These are phyloP conservation scores for Adansonia rubrostipa DNA, from an alignment of 441 rosid genomes.

Conservation along the genomic window DNA sequence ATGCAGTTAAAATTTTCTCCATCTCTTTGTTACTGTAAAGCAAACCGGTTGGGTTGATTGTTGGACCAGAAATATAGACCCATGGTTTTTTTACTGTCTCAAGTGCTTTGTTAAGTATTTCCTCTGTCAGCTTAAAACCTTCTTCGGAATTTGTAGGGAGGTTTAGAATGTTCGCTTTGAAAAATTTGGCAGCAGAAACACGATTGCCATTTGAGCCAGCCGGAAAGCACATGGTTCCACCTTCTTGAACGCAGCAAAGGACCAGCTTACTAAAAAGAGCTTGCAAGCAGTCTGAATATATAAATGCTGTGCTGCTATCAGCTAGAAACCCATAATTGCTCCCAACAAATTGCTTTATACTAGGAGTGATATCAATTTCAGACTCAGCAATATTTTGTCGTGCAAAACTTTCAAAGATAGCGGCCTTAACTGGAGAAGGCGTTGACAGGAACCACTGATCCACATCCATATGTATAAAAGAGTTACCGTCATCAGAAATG, in stretches of 20 bases:
- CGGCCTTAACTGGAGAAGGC: constrained; percentile 81
- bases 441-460: constrained; percentile 84
- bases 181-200: constrained; percentile 78
- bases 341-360: constrained; percentile 63
- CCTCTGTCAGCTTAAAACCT: constrained; percentile 80
- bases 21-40: constrained; percentile 77
- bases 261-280: constrained; percentile 79
- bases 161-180: constrained; percentile 66
- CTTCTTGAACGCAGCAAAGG: constrained; percentile 78
- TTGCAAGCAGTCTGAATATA: constrained; percentile 75
- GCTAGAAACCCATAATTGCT: constrained; percentile 66
- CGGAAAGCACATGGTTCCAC: constrained; percentile 92
- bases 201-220: constrained; percentile 82
- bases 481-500: constrained; percentile 46
- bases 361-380: constrained; percentile 77
- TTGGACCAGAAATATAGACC: constrained; percentile 95
- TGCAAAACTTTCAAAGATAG: constrained; percentile 89
- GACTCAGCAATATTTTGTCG: constrained; percentile 89
- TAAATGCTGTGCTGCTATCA: constrained; percentile 58
- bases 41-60: constrained; percentile 81
- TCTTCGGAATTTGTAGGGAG: constrained; percentile 58
- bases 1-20: constrained; percentile 56
- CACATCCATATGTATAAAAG: constrained; percentile 85
- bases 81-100: constrained; percentile 72
- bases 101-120: constrained; percentile 49